phyloP scores from a whole-genome alignment of 2,329 filamentous ascomycete species.

The Zalaria obscura region DNA sequence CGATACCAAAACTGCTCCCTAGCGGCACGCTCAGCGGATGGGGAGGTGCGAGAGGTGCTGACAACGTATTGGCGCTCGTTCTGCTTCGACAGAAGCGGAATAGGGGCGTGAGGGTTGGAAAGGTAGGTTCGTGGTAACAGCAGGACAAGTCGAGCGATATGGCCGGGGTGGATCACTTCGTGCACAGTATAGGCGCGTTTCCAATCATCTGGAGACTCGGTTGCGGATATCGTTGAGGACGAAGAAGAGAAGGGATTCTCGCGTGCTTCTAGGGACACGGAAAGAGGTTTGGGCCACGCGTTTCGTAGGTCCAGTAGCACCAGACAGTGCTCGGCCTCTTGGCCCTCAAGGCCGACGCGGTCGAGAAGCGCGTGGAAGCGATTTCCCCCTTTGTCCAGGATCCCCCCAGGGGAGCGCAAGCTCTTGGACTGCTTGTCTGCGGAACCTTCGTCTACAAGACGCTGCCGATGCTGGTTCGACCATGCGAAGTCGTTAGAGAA shows the following conservation, averaged over 20 bases:
- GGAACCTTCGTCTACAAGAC: background rate
- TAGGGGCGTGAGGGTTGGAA: conserved; percentile 59
- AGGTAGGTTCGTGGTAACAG: conserved; percentile 64
- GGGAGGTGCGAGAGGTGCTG: conserved; percentile 62
- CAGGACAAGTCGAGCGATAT: conserved; percentile 59
- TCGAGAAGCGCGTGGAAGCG: conserved; percentile 32
- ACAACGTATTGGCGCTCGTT: conserved; percentile 90
- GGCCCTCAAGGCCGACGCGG: conserved; percentile 23
- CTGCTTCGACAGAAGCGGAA: conserved; percentile 67
- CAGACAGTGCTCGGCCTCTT: conserved; percentile 55
- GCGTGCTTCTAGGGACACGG: conserved; percentile 43
- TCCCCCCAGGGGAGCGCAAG: background rate
- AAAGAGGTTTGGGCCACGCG: conserved; percentile 71
- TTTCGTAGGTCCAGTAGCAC: conserved; percentile 77
- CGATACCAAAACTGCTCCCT: conserved; percentile 88
- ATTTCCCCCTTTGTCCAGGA: conserved; percentile 7
- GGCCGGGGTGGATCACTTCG: conserved; percentile 40
- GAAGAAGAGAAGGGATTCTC: background rate
- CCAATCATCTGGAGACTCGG: conserved; percentile 6
- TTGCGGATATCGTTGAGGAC: background rate
- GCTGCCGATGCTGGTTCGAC: conserved; percentile 22
- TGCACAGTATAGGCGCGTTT: conserved; percentile 19
- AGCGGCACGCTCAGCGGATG: conserved; percentile 62
- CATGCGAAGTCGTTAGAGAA: conserved; percentile 58
- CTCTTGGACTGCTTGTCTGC: background rate